Evolutionary conservation across 2,329 filamentous ascomycete species (phyloP), one percentile per base, ranked within the genome.

Genomic region (Paracorniculantispora psalliotae): DNA sequence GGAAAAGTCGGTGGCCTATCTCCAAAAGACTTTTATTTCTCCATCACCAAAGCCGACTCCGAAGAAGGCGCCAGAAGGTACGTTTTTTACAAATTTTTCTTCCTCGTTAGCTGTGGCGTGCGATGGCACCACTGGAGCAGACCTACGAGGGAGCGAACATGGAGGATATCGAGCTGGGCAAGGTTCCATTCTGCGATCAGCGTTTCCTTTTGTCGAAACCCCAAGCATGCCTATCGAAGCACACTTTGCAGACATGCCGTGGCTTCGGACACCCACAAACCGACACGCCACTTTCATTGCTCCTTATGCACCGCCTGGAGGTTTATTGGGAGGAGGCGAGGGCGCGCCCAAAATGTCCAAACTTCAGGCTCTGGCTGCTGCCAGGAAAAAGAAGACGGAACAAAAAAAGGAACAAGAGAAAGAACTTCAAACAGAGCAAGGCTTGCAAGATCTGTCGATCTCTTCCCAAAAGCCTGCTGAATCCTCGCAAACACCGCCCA

Each of bases 311-410:
- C 85, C 82, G 56, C 77, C 76, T 50, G 83, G 86, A 19, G 88
- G 91, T 2, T 78, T 99, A 0, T 74, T 96, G 2, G 96, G 94
- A 30, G 96, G 94, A 35, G 81, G 85, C 2, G 81, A 84, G 50
- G 75, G 75, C 13, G 68, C 77, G n/a, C 81, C 84, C 3, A 94
- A 92, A 68, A 81, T 90, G 73, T 96, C 93, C 5, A 99, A 99
- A 68, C 79, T 99, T 48, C 93, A 96, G 66, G 91, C 91, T 50
- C 78, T 99, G 44, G 92, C 93, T 54, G 91, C 91, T 35, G 89
- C 90, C 57, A 83, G 92, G 28, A 92, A 92, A 71, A 92, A 90
- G 74, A 96, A 92, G 72, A 86, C 86, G 15, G 86, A 86, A 30
- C 86, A 88, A 41, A 86, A 83, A 65, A 77, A 72, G 52, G 71